phyloP scores from a whole-genome alignment of 805 yeast species.

The Jamesozyma lodderae region DNA sequence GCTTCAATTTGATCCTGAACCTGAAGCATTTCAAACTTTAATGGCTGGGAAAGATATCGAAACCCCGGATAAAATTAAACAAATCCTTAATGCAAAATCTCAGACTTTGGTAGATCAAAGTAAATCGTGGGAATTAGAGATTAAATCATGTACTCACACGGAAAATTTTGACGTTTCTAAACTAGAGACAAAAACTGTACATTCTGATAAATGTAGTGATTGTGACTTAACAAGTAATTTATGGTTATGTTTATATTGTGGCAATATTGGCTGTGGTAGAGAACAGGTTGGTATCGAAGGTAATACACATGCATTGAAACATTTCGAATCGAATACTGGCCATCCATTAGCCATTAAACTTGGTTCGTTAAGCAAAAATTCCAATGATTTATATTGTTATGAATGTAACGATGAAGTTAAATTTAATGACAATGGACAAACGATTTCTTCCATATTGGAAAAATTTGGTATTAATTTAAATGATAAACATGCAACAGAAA shows the following conservation, averaged over 20 bases:
- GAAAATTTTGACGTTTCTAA: constrained; percentile 32
- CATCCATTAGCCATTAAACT: constrained; percentile 86
- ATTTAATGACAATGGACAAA: constrained; percentile 40
- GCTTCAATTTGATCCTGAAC: constrained; percentile 4
- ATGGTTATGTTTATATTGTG: constrained; percentile 92
- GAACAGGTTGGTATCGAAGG: constrained; percentile 93
- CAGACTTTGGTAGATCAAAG: constrained; percentile 44
- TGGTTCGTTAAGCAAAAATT: constrained; percentile 74
- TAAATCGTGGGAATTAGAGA: constrained; percentile 87
- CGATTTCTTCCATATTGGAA: constrained; percentile 32
- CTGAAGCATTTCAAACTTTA: background rate
- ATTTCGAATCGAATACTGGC: constrained; percentile 40
- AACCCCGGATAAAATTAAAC: constrained; percentile 9
- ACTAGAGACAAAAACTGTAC: constrained; percentile 1
- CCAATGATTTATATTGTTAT: constrained; percentile 80
- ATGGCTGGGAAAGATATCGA: background rate
- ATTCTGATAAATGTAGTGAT: constrained; percentile 34
- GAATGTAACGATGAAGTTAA: constrained; percentile 80
- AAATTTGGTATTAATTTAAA: constrained; percentile 61
- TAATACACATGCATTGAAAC: constrained; percentile 78
- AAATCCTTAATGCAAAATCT: constrained; percentile 25
- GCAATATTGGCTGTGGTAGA: constrained; percentile 89
- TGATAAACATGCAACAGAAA: constrained; percentile 62
- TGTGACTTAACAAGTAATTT: constrained; percentile 69
- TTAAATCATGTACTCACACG: constrained; percentile 72